Evolutionary conservation across 441 rosid species (phyloP).

Genomic region (Corymbia calophylla): DNA sequence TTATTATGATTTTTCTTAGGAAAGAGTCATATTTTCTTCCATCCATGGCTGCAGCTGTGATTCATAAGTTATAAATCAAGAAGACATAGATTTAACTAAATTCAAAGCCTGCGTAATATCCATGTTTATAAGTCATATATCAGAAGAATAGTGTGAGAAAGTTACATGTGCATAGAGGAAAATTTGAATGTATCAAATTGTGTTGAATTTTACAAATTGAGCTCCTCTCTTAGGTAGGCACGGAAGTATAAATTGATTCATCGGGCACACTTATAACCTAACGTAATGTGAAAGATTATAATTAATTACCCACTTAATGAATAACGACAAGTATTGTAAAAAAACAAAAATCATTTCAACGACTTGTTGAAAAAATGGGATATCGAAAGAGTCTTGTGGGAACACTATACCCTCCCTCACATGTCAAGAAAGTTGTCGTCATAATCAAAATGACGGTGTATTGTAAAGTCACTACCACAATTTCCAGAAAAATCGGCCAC

Average conservation of each 20-base stretch:
- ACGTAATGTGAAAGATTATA: not conserved
- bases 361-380: not conserved
- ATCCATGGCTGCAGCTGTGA: not conserved
- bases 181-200: not conserved
- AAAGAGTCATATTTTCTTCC: not conserved
- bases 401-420: not conserved
- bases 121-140: not conserved
- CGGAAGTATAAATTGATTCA: not conserved
- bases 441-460: not conserved
- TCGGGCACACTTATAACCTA: not conserved
- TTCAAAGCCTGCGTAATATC: not conserved
- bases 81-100: not conserved
- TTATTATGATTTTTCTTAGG: not conserved
- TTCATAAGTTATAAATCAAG: not conserved
- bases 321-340: too few species aligned
- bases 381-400: not conserved
- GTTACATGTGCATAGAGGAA: not conserved
- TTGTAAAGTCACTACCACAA: too few species aligned
- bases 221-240: not conserved
- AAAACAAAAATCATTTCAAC: not conserved
- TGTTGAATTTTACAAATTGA: not conserved
- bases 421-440: not conserved
- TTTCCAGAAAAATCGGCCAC: too few species aligned
- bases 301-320: too few species aligned
- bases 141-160: not conserved